Percentiles rank a stretch among this genome's conserved stretches.
These are phyloP conservation scores for Neurospora sp. DNA, from an alignment of 495 filamentous ascomycete species.

Conservation along the genomic window DNA sequence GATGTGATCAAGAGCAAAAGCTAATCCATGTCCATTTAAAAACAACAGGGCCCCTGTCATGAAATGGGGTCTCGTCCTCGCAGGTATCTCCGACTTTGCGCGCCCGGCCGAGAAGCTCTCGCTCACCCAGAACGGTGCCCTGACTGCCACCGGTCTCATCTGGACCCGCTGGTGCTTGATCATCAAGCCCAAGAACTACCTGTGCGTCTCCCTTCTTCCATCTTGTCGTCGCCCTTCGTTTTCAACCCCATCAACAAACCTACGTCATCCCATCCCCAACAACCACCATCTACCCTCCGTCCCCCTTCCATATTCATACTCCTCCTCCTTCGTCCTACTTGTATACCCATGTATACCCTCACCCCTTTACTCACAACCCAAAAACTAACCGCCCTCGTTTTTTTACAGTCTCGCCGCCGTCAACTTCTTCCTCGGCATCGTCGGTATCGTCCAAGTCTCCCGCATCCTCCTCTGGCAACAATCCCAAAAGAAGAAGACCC, in stretches of 20 bases:
- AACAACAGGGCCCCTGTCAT: constrained; percentile 77
- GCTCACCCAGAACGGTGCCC: constrained; percentile 77
- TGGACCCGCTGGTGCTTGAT: constrained; percentile 99
- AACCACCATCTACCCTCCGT: background rate
- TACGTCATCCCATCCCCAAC: background rate
- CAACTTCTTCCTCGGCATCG: constrained; percentile 93
- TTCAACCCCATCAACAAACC: background rate
- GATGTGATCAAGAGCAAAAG: background rate
- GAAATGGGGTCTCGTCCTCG: constrained; percentile 93
- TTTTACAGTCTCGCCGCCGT: constrained; percentile 72
- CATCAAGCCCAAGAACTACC: constrained; percentile 83
- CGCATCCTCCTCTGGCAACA: constrained; percentile 63
- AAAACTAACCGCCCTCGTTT: background rate
- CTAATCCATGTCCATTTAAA: background rate
- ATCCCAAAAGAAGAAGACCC: constrained; percentile 50
- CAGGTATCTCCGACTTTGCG: constrained; percentile 82
- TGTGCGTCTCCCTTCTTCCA: constrained; percentile 43
- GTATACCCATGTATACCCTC: background rate
- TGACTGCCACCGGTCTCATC: constrained; percentile 83
- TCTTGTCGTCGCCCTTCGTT: background rate
- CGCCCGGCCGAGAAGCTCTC: constrained; percentile 91
- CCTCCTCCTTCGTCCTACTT: background rate
- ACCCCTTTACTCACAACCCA: background rate
- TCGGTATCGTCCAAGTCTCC: constrained; percentile 70
- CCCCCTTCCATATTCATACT: background rate